A percentile compares a stretch with the other conserved stretches of the same genome.
Evolutionary conservation across 1,284 basidiomycete species (phyloP).

Genomic region (Fomitopsis palustris): DNA sequence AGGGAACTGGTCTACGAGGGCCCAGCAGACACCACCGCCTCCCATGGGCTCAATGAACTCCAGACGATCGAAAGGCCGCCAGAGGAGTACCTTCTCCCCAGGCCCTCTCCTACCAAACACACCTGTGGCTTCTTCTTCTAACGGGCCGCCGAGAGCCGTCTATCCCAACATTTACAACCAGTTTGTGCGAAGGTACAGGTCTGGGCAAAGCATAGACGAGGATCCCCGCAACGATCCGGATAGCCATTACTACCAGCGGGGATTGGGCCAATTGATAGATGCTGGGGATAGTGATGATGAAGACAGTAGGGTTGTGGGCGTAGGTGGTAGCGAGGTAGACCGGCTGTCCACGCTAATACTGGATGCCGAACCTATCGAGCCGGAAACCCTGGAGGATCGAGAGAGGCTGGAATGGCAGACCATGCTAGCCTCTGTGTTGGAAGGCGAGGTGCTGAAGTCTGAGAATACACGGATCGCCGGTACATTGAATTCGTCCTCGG

Average conservation of each 20-base stretch:
- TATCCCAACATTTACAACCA: conserved; percentile 73
- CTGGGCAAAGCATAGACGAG: conserved; percentile 50
- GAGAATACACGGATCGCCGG: conserved; percentile 89
- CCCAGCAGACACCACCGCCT: conserved; percentile 21
- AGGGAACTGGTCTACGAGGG: conserved; percentile 38
- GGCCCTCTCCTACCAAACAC: conserved; percentile 26
- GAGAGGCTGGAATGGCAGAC: conserved; percentile 93
- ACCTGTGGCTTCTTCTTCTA: conserved; percentile 22
- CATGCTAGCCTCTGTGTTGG: conserved; percentile 88
- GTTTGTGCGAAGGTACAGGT: conserved; percentile 71
- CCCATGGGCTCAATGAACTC: conserved; percentile 18
- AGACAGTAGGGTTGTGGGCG: conserved; percentile 41
- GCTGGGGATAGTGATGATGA: conserved; percentile 78
- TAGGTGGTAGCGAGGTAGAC: conserved; percentile 44
- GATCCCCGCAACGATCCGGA: conserved; percentile 73
- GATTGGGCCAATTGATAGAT: conserved; percentile 67
- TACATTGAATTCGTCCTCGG: conserved; percentile 61
- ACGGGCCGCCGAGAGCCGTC: conserved; percentile 32
- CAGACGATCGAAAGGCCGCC: conserved; percentile 31
- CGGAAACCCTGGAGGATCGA: conserved; percentile 65
- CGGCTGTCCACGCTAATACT: conserved; percentile 49
- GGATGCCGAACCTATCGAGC: conserved; percentile 58
- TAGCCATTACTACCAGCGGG: conserved; percentile 70
- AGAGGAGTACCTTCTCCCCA: conserved; percentile 35
- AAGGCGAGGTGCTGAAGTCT: conserved; percentile 89